phyloP scores from a whole-genome alignment of 176 grass and related monocot genomes.

The Oryza glumipatula region DNA sequence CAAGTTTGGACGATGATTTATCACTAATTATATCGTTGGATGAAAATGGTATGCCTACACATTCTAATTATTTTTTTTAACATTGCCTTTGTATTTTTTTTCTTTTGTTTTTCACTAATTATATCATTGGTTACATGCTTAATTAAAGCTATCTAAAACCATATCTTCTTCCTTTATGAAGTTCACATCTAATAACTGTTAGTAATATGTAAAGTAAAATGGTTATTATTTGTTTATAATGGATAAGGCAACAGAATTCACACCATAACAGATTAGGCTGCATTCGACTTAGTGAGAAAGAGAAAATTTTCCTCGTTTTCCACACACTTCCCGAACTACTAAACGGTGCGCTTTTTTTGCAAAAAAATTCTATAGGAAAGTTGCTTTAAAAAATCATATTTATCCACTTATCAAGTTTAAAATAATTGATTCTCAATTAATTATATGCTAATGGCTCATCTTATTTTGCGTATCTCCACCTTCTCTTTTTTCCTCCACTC shows the following conservation, averaged over 20 bases:
- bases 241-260: slow-evolving; percentile 1
- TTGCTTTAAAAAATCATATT: too few relatives aligned
- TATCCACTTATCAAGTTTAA: too few relatives aligned
- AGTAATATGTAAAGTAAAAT: background rate
- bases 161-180: slow-evolving; percentile 4
- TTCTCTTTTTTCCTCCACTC: too few relatives aligned
- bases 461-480: too few relatives aligned
- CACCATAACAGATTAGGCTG: background rate
- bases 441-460: too few relatives aligned
- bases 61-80: background rate
- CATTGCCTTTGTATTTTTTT: slow-evolving; percentile 18
- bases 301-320: too few relatives aligned
- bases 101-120: background rate
- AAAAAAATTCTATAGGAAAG: too few relatives aligned
- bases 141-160: background rate
- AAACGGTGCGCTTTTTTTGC: too few relatives aligned
- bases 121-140: background rate
- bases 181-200: slow-evolving; percentile 18
- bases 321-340: too few relatives aligned
- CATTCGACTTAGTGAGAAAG: too few relatives aligned
- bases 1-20: slow-evolving; percentile 81
- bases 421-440: too few relatives aligned
- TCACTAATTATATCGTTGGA: slow-evolving; percentile 81
- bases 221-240: slow-evolving; percentile 1
- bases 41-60: slow-evolving; percentile 67